phyloP scores from a whole-genome alignment of 352 stramenopile species.

The Phytophthora meadii region DNA sequence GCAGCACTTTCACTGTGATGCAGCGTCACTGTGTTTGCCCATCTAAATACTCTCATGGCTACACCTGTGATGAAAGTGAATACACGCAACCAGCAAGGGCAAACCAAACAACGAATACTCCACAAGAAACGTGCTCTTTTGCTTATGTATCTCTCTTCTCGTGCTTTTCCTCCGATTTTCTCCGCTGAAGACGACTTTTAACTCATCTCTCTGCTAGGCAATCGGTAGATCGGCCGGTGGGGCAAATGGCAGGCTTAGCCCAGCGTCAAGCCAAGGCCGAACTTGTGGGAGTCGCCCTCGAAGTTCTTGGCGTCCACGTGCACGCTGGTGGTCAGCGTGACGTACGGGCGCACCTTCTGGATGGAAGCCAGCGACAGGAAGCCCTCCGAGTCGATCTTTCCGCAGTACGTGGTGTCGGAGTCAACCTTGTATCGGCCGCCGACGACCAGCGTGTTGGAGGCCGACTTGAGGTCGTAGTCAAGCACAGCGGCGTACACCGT shows the following conservation, averaged over 20 bases:
- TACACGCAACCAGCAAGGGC: too few relatives aligned
- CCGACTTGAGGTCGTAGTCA: constrained; percentile 87
- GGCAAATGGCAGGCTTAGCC: constrained; percentile 55
- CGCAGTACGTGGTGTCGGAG: constrained; percentile 77
- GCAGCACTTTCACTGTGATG: background rate
- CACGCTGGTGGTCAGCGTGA: constrained; percentile 78
- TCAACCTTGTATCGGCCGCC: constrained; percentile 82
- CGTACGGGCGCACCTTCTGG: constrained; percentile 79
- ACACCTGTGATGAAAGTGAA: background rate
- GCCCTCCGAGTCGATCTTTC: constrained; percentile 86
- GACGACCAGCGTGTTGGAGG: constrained; percentile 79
- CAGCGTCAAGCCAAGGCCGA: constrained; percentile 78
- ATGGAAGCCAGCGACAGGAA: constrained; percentile 80
- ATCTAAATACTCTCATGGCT: background rate
- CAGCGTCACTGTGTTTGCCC: too few relatives aligned
- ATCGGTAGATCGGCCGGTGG: constrained; percentile 14
- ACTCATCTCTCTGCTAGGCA: constrained; percentile 21
- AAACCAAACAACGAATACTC: constrained; percentile 14
- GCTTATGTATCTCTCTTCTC: constrained; percentile 43
- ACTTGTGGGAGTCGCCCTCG: constrained; percentile 87
- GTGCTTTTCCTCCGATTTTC: constrained; percentile 26
- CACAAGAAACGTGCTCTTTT: constrained; percentile 52
- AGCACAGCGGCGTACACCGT: constrained; percentile 81
- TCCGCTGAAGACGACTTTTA: constrained; percentile 13
- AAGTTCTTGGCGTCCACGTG: constrained; percentile 90